Evolutionary conservation across 2,329 filamentous ascomycete genomes (phyloP).

Genomic region (Botrytis sinoallii): DNA sequence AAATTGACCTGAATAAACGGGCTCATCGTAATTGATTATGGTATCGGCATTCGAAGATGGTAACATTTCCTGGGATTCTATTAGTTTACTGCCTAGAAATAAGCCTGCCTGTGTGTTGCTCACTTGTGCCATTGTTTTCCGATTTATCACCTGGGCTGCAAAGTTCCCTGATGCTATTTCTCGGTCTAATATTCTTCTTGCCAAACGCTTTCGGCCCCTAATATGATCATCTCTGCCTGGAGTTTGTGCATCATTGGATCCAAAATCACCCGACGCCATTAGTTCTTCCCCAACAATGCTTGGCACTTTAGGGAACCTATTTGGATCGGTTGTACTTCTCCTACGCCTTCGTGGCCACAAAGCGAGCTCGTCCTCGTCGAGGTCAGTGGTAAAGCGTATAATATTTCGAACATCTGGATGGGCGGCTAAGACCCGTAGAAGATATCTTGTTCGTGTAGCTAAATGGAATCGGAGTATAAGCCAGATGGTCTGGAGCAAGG

Average conservation of each 20-base stretch:
- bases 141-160: constrained; percentile 57
- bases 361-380: constrained; percentile 31
- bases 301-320: constrained; percentile 78
- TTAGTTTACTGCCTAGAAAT: background rate
- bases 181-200: constrained; percentile 71
- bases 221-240: constrained; percentile 23
- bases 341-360: constrained; percentile 49
- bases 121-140: constrained; percentile 66
- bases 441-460: constrained; percentile 25
- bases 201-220: constrained; percentile 53
- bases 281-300: constrained; percentile 72
- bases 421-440: constrained; percentile 29
- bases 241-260: constrained; percentile 57
- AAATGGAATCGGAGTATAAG: constrained; percentile 34
- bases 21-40: constrained; percentile 80
- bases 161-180: constrained; percentile 71
- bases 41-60: constrained; percentile 76
- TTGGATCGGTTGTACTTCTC: constrained; percentile 45
- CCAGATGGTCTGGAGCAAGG: constrained; percentile 28
- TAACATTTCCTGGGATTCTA: constrained; percentile 61
- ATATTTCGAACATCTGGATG: constrained; percentile 17
- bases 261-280: constrained; percentile 82
- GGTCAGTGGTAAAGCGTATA: constrained; percentile 23
- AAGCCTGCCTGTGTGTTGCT: constrained; percentile 22
- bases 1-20: constrained; percentile 94